Evolutionary conservation across 225 moss, liverwort and hornwort genomes (phyloP), one percentile per base, ranked within the genome.

Genomic region (Sphagnum contortum): DNA sequence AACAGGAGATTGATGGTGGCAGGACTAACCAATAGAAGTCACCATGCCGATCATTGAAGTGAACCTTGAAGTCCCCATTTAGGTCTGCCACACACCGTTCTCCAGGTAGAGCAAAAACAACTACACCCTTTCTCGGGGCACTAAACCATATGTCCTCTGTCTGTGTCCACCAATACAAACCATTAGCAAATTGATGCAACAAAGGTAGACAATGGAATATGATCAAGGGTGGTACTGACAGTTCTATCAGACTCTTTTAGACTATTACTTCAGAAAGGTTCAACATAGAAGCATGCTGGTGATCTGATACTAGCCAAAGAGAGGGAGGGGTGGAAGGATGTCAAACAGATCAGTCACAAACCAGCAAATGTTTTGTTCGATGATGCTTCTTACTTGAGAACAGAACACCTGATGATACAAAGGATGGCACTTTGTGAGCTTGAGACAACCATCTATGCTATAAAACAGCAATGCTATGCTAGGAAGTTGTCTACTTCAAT

Each of bases 311-410:
- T 29, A 29, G 29, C 29, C 29, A 29, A 29, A 29, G 29, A 29
- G 29, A 29, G 29, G 29, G 29, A 29, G 29, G 29, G 29, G 29
- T 29, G 29, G 29, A 29, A 29, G 29, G 29, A 29, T 29, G 29
- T 29, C 29, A 29, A 29, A 29, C 29, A 29, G 29, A 29, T 55
- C 50, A 48, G 45, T 5, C 47, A 75, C 80, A 53, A 69, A 98
- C 96, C 93, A 93, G 74, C 82, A 98, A 79, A 67, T 98, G 90
- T 73, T 89, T 98, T 52, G 96, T 98, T 69, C 92, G 88, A 44
- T 92, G 89, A 71, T 98, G 96, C 64, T 93, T 98, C 83, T 98
- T 98, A 68, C 92, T 89, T 64, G 96, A 91, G 71, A 98, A 98
- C 60, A 92, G 64, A 46, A 93, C 87, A 84, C 96, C 96, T 98